Base-by-base conservation (phyloP, 768 basidiomycete species). In the Lentinula detonsa region DNA sequence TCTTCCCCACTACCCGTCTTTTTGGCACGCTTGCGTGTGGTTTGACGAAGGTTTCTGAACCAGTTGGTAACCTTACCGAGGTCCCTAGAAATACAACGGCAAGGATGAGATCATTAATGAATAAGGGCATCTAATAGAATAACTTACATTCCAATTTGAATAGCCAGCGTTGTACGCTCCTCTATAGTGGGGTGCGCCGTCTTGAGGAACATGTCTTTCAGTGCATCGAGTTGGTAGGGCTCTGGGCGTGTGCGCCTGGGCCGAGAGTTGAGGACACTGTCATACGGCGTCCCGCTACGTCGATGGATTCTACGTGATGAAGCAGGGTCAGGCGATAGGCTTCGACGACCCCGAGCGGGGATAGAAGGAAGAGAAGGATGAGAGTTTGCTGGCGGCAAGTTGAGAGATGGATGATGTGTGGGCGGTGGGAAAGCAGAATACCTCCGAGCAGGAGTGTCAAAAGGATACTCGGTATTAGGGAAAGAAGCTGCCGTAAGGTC, bases 61-160 rank as follows among this genome's bases (percentile, higher is more conserved):
- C 90, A 93, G 70, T 93, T 93, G 16, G 90, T 91, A 57, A 93
- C 90, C 73, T 90, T 91, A 64, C 85, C 87, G 60, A 92, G 72
- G 72, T 93, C 90, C 90, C 84, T 86, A 61, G 13, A 58, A 57
- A 66, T 60, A 58, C 68, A 61, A 61, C 66, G 37, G 56, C 65
- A 43, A 61, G 60, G 59, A 65, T 48, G 58, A 61, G 51, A 54
- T 48, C 37, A 57, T 66, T 57, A 34, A 65, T 66, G 57, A 50
- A 57, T 51, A 65, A 57, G 46, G 10, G 8, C 48, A 45, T 39
- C 11, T 18, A 39, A 43, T 31, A 33, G 48, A 52, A 67, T 63
- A 53, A 76, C 82, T 70, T 73, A 86, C 83, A 93, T 91, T 74
- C 88, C 90, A 62, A 91, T 83, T 74, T 91, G 86, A 23, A 81